Percentiles rank a stretch among this genome's conserved stretches.
Conservation (phyloP, 2,329 filamentous ascomycete species). For the Monosporascus sp. region DNA sequence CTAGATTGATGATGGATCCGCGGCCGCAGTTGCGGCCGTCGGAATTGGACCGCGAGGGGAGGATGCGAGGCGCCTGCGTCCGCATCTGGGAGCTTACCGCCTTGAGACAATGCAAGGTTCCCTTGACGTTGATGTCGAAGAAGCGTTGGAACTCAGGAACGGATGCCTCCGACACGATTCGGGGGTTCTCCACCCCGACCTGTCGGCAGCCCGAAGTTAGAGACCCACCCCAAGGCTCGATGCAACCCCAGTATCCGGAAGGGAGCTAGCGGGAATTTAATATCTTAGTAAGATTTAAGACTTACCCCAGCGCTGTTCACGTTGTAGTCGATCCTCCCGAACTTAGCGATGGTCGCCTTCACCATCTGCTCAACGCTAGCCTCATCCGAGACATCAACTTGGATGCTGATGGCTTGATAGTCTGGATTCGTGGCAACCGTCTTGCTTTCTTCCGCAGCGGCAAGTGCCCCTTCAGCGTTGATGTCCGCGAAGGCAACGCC, state of each 20-base stretch:
- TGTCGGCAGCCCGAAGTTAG: background rate
- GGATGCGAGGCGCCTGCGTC: background rate
- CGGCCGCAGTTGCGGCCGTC: background rate
- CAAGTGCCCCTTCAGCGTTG: background rate
- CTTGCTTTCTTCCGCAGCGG: background rate
- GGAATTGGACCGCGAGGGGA: background rate
- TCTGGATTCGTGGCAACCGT: background rate
- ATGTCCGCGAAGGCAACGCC: background rate
- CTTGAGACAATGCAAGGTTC: background rate
- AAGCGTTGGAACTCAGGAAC: background rate
- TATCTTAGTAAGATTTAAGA: background rate
- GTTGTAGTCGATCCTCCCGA: background rate
- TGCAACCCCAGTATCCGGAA: too few species aligned
- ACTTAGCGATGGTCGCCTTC: background rate
- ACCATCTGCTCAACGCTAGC: background rate
- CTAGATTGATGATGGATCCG: background rate
- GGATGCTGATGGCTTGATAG: background rate
- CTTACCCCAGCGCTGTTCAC: background rate
- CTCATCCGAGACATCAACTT: background rate
- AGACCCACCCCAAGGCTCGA: background rate
- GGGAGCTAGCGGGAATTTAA: too few species aligned
- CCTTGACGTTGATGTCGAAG: background rate
- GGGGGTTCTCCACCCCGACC: background rate
- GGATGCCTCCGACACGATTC: background rate
- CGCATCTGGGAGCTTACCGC: background rate